phyloP scores from a whole-genome alignment of 2,329 filamentous ascomycete genomes.

The Sporothrix brasiliensis region DNA sequence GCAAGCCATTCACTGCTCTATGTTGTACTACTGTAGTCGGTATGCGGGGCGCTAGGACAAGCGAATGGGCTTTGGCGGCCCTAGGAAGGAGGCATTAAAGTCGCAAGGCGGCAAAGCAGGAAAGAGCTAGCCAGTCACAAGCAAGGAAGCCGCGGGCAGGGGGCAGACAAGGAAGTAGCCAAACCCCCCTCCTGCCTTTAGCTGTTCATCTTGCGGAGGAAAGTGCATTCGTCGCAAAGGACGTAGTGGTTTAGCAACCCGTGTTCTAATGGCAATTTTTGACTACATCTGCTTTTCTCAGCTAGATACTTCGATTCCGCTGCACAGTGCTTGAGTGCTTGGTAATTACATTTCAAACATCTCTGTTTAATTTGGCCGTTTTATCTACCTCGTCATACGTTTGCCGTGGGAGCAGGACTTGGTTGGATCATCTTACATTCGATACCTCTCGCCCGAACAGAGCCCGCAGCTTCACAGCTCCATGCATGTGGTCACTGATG shows the following conservation, averaged over 20 bases:
- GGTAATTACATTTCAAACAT: neutral
- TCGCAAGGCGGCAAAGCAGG: slow-evolving; percentile 19
- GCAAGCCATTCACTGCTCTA: neutral
- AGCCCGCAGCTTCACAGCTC: neutral
- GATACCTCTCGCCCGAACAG: neutral
- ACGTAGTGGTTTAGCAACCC: too few species aligned
- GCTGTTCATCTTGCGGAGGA: neutral
- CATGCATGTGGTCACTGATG: neutral
- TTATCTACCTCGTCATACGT: neutral
- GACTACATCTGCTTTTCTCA: neutral
- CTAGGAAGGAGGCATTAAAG: slow-evolving; percentile 22
- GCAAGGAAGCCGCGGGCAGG: neutral
- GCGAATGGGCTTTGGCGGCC: slow-evolving; percentile 17
- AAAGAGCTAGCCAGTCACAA: slow-evolving; percentile 25
- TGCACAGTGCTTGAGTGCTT: neutral
- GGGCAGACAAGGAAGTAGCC: neutral
- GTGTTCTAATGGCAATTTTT: too few species aligned
- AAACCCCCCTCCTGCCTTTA: slow-evolving; percentile 3
- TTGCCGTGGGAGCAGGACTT: neutral
- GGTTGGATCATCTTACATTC: too few species aligned
- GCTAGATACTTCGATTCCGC: neutral
- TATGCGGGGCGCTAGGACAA: slow-evolving; percentile 23
- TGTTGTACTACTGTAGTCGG: neutral
- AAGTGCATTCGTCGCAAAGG: neutral
- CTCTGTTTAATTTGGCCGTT: neutral